Conservation (phyloP, 345 rosid species). For the Cochlearia excelsa region DNA sequence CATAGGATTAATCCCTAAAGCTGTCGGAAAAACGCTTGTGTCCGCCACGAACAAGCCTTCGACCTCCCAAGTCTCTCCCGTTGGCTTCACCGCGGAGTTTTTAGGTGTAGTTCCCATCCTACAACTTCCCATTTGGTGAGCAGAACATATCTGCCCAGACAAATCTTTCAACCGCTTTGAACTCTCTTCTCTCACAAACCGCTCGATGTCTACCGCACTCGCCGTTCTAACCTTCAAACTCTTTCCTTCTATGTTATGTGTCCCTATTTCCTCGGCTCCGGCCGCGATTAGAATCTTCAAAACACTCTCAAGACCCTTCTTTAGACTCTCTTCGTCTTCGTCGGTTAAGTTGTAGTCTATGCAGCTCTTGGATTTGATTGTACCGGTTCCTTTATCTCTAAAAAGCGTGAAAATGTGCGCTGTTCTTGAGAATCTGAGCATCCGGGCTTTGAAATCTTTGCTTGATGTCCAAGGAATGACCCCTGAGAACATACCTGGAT, state of each 20-base stretch:
- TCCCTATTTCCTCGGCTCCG: constrained; percentile 80
- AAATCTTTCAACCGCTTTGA: constrained; percentile 44
- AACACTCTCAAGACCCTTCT: constrained; percentile 56
- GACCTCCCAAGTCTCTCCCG: constrained; percentile 82
- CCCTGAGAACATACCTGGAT: constrained; percentile 76
- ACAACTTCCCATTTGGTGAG: constrained; percentile 95
- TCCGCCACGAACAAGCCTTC: constrained; percentile 75
- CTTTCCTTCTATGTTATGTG: constrained; percentile 55
- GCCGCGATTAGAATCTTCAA: constrained; percentile 69
- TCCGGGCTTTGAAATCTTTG: constrained; percentile 52
- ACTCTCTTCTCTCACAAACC: constrained; percentile 67
- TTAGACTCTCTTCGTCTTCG: constrained; percentile 51
- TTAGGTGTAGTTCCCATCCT: constrained; percentile 66
- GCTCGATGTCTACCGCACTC: constrained; percentile 44
- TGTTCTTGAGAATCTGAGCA: constrained; percentile 64
- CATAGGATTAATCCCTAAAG: constrained; percentile 85
- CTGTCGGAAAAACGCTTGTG: constrained; percentile 83
- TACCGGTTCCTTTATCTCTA: constrained; percentile 70
- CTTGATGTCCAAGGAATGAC: constrained; percentile 80
- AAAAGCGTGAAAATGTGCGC: constrained; percentile 62
- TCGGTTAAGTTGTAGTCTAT: constrained; percentile 48
- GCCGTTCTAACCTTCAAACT: constrained; percentile 48
- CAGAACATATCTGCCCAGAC: constrained; percentile 55
- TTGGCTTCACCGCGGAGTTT: constrained; percentile 59
- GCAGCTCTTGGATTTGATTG: constrained; percentile 36